These are phyloP conservation scores for Suillus placidus DNA, from an alignment of 768 basidiomycete genomes.

Conservation along the genomic window DNA sequence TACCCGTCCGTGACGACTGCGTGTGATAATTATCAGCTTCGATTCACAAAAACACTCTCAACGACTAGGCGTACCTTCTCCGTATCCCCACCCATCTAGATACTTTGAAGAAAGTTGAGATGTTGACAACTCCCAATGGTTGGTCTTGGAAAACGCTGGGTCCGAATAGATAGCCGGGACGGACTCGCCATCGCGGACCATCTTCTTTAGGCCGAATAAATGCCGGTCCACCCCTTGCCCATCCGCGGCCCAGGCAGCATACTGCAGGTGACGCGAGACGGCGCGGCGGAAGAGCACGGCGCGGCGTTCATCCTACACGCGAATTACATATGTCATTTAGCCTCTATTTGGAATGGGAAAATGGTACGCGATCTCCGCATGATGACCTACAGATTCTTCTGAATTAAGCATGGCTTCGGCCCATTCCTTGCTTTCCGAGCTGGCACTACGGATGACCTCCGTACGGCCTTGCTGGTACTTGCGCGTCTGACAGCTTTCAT, in stretches of 20 bases:
- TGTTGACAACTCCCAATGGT: conserved; percentile 93
- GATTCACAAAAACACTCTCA: not conserved
- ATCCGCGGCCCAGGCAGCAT: conserved; percentile 89
- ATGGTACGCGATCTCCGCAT: conserved; percentile 5
- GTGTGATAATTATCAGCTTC: conserved; percentile 6
- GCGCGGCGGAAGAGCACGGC: conserved; percentile 74
- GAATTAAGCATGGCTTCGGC: conserved; percentile 85
- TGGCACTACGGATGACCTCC: conserved; percentile 90
- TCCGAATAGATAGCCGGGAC: conserved; percentile 79
- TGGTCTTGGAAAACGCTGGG: conserved; percentile 64
- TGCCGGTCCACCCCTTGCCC: conserved; percentile 96
- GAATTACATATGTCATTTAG: not conserved
- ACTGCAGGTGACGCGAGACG: conserved; percentile 80
- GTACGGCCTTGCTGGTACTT: conserved; percentile 90
- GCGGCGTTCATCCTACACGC: conserved; percentile 53
- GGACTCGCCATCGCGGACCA: conserved; percentile 71
- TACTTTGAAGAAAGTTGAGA: conserved; percentile 80
- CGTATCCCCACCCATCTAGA: conserved; percentile 97
- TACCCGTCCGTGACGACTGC: conserved; percentile 90
- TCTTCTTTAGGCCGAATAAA: conserved; percentile 89
- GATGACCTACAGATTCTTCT: conserved; percentile 45
- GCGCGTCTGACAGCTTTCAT: conserved; percentile 94
- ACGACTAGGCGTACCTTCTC: conserved; percentile 65
- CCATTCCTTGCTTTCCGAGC: conserved; percentile 82
- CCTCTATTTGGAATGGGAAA: conserved; percentile 6